These are phyloP conservation scores for Cunninghamia lanceolata DNA, from an alignment of 75 land plant genomes.

Conservation along the genomic window DNA sequence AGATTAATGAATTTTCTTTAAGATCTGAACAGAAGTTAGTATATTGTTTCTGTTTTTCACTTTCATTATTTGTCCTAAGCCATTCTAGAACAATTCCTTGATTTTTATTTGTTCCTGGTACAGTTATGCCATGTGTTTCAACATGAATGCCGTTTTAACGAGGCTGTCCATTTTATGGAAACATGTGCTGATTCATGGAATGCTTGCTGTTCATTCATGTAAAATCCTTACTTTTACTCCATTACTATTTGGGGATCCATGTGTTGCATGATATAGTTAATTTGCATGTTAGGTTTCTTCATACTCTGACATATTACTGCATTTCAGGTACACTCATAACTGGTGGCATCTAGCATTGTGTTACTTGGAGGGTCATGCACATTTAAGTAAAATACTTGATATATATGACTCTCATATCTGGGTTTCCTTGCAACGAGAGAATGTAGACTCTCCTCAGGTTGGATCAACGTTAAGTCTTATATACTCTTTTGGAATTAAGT, in stretches of 20 bases:
- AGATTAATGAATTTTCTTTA: background rate
- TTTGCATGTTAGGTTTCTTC: conserved; percentile 9
- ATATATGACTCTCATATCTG: conserved; percentile 68
- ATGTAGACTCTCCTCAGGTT: conserved; percentile 57
- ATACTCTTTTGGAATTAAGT: background rate
- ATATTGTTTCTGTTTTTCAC: background rate
- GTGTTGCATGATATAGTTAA: background rate
- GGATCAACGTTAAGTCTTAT: background rate
- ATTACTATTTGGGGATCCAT: background rate
- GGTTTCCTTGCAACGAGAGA: conserved; percentile 46
- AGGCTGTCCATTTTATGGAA: conserved; percentile 86
- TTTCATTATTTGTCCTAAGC: background rate
- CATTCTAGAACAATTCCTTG: background rate
- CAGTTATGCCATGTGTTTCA: conserved; percentile 95
- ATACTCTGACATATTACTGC: background rate
- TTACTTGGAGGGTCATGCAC: conserved; percentile 74
- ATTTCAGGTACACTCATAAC: conserved; percentile 80
- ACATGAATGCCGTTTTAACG: conserved; percentile 68
- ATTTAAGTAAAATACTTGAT: conserved; percentile 45
- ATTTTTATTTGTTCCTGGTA: conserved; percentile 17
- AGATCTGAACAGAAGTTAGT: background rate
- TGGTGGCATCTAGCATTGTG: conserved; percentile 99
- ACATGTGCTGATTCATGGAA: conserved; percentile 66
- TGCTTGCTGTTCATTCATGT: conserved; percentile 82
- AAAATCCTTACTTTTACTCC: background rate